Evolutionary conservation across 2,329 filamentous ascomycete genomes (phyloP).

Genomic region (Geosmithia flava): DNA sequence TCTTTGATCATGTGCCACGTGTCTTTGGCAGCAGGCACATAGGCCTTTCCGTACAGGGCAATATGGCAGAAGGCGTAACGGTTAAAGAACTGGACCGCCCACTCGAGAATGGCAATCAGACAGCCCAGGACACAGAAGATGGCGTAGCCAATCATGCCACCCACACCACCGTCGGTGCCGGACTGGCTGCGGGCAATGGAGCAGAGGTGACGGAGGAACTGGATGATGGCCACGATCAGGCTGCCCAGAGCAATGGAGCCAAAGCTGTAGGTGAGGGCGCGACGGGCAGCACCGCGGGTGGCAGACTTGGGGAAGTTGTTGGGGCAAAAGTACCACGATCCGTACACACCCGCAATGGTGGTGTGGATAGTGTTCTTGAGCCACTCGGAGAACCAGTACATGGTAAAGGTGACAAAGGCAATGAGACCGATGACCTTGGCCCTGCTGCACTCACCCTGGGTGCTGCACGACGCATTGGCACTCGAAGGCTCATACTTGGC

Average conservation of each 20-base stretch:
- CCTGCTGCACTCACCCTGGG: slow-evolving; percentile 52
- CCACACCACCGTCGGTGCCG: slow-evolving; percentile 56
- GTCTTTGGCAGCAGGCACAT: slow-evolving; percentile 76
- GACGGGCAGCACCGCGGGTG: slow-evolving; percentile 71
- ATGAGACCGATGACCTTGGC: slow-evolving; percentile 75
- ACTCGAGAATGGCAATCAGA: slow-evolving; percentile 65
- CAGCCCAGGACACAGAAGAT: slow-evolving; percentile 68
- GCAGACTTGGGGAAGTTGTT: slow-evolving; percentile 61
- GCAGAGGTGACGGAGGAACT: slow-evolving; percentile 70
- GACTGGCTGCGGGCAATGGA: slow-evolving; percentile 58
- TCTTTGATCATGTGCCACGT: slow-evolving; percentile 89
- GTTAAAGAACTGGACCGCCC: slow-evolving; percentile 82
- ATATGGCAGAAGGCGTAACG: slow-evolving; percentile 90
- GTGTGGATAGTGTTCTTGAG: slow-evolving; percentile 89
- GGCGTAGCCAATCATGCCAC: slow-evolving; percentile 53
- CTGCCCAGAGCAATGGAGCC: slow-evolving; percentile 84
- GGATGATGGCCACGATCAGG: slow-evolving; percentile 75
- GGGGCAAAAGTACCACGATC: slow-evolving; percentile 80
- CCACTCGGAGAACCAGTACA: slow-evolving; percentile 90
- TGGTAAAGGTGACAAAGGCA: slow-evolving; percentile 80
- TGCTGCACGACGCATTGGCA: slow-evolving; percentile 37
- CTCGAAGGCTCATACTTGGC: slow-evolving; percentile 61
- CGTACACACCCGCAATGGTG: slow-evolving; percentile 78
- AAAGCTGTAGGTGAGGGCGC: slow-evolving; percentile 81
- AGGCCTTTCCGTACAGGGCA: slow-evolving; percentile 81